Percentiles rank a stretch among this genome's conserved stretches.
phyloP scores from a whole-genome alignment of 208 protist genomes.

The Crithidia fasciculata region DNA sequence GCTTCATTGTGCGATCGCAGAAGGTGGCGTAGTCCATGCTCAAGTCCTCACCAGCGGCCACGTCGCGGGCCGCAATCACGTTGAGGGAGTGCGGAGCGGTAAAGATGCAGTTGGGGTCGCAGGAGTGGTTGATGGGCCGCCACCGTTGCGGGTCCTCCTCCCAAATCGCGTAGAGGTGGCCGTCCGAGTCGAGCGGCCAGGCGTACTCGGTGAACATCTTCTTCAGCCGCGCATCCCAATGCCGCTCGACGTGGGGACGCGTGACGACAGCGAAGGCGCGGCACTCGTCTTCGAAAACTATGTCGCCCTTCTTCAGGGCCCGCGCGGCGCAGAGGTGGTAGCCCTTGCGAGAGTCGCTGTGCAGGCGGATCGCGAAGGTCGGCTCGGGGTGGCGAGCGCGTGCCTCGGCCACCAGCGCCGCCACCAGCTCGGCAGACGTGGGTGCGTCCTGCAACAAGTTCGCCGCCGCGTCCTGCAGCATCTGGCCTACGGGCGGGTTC shows the following conservation, averaged over 20 bases:
- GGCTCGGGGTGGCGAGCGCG: slow-evolving; percentile 17
- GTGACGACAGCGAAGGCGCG: slow-evolving; percentile 80
- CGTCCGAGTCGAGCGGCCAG: slow-evolving; percentile 86
- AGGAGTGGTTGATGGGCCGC: slow-evolving; percentile 90
- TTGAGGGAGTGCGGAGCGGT: slow-evolving; percentile 84
- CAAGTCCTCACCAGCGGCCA: slow-evolving; percentile 75
- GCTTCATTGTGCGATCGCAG: slow-evolving; percentile 88
- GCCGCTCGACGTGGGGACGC: slow-evolving; percentile 55
- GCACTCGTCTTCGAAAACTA: slow-evolving; percentile 85
- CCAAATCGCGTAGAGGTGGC: slow-evolving; percentile 89
- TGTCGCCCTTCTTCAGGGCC: slow-evolving; percentile 49
- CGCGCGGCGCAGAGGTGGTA: slow-evolving; percentile 69
- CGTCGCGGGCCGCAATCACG: slow-evolving; percentile 74
- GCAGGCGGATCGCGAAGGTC: slow-evolving; percentile 41
- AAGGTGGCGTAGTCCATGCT: slow-evolving; percentile 93
- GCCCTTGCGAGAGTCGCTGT: slow-evolving; percentile 51
- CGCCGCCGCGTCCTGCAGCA: neutral
- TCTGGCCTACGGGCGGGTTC: slow-evolving; percentile 10
- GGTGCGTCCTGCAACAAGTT: neutral
- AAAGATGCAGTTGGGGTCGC: slow-evolving; percentile 88
- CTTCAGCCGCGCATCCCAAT: slow-evolving; percentile 59
- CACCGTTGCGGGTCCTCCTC: slow-evolving; percentile 75
- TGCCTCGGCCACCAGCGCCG: slow-evolving; percentile 26
- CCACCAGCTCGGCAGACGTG: slow-evolving; percentile 1
- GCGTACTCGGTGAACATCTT: slow-evolving; percentile 84